Evolutionary conservation across 2,329 filamentous ascomycete genomes (phyloP), one percentile per base, ranked within the genome.

Genomic region (Colletotrichum gloeosporioides): DNA sequence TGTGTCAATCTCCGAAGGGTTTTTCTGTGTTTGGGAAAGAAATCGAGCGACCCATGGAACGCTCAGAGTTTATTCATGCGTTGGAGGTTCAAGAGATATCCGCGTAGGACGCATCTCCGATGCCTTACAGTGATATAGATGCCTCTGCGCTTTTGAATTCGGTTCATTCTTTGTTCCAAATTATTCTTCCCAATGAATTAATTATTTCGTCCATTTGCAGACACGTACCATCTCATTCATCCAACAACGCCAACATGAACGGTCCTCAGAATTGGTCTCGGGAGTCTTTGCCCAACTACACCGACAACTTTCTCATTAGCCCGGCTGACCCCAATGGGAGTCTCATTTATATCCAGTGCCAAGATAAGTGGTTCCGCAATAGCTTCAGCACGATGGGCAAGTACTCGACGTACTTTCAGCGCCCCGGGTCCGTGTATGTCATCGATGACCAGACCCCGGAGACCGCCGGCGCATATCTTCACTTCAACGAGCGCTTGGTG

Each of bases 251-350:
- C 10, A 53, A 53, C n/a, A 53, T 53, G 44, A 13, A 13, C 10
- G n/a, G 18, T 49, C 18, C 5, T n/a, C 39, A 49, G 1, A 49
- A 53, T 1, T 22, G 44, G 44, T 25, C 44, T 53, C 44, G 44
- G 44, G 44, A 25, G 6, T 53, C 44, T 2, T 0, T 53, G 44
- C n/a, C n/a, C 12, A 53, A 53, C n/a, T 25, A 53, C 44, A 25
- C 44, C n/a, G 44, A 25, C 44, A 53, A 53, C 44, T 53, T 8
- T 49, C 44, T 49, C 18, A 4, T 49, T 13, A 53, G n/a, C 10
- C 44, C 4, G n/a, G 44, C 6, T 1, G n/a, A 53, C 0, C n/a
- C 1, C 44, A 0, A 13, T 13, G 12, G 4, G n/a, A 22, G 16
- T 10, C 10, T 53, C 6, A 1, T 53, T 8, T 13, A 22, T 22